Base-by-base conservation (phyloP, 345 rosid genomes). In the Atalantia buxifolia region DNA sequence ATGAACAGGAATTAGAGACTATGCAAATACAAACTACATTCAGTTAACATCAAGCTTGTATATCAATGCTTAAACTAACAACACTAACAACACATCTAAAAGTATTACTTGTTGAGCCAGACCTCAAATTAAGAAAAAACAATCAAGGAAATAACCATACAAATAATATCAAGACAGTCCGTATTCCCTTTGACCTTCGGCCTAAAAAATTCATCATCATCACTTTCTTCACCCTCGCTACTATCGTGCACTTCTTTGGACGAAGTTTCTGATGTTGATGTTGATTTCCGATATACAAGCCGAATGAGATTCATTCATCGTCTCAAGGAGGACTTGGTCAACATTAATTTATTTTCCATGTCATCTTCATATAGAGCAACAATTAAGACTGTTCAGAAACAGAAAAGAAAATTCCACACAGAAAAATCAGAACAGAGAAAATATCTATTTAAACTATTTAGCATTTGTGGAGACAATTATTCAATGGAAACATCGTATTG, bases 141-240 rank as follows among this genome's bases (percentile, higher is more conserved):
- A 60, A 61, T 12, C 66, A 63, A 40, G 9, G 9, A 42, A 8
- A 6, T 31, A 8, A 76, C 24, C 75, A 36, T 28, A 67, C 66
- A 61, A 63, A 59, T 36, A 30, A 30, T 30, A 48, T 76, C 65
- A 80, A 60, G 76, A 69, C 77, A 80, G 77, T 94, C 99, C 97
- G 88, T 91, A 66, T 81, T 85, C 69, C 82, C 82, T 82, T 90
- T 87, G 66, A 93, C 94, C 83, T 94, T 94, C 56, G 93, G 98
- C 90, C 81, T 94, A 80, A 96, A 93, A 81, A 96, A 96, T 22
- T 89, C 94, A 33, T 90, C 98, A 22, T 75, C 92, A 16, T 89
- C 95, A 71, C 85, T 85, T 68, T 87, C 94, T 66, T 86, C 95
- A 80, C 83, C 91, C 28, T 84, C 93, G 63, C 82, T 83, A 76